A percentile compares a stretch with the other conserved stretches of the same genome.
Conservation (phyloP, 192 early-diverging fungal genomes). For the Backusella parvicylindrica region DNA sequence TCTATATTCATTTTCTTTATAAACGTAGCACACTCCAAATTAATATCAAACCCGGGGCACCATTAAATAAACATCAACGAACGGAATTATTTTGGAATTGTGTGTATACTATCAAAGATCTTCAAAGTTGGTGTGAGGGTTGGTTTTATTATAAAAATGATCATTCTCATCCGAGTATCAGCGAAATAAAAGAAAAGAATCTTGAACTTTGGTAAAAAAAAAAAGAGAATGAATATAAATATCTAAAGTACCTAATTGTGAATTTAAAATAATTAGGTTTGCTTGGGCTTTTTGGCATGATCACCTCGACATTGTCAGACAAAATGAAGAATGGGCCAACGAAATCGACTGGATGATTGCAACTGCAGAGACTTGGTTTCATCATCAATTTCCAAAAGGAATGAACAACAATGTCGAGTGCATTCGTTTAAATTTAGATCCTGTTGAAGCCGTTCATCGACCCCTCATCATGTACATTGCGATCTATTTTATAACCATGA, state of each 20-base stretch:
- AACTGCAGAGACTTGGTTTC: constrained; percentile 30
- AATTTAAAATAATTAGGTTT: constrained; percentile 38
- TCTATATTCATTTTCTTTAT: constrained; percentile 30
- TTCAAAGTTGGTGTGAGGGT: constrained; percentile 26
- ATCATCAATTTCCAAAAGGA: constrained; percentile 38
- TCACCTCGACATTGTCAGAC: constrained; percentile 32
- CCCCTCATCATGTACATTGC: constrained; percentile 53
- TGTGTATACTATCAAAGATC: constrained; percentile 24
- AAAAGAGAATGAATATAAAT: not conserved
- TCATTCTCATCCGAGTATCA: constrained; percentile 19
- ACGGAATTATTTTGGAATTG: constrained; percentile 23
- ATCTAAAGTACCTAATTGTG: not conserved
- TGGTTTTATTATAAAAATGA: constrained; percentile 33
- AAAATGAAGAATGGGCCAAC: constrained; percentile 23
- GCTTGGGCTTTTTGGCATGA: constrained; percentile 52
- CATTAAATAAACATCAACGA: constrained; percentile 15
- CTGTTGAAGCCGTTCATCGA: constrained; percentile 51
- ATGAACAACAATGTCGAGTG: constrained; percentile 47
- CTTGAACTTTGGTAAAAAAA: constrained; percentile 24
- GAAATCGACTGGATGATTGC: constrained; percentile 43
- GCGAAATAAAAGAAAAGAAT: constrained; percentile 27
- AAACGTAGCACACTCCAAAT: constrained; percentile 15
- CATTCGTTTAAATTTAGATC: constrained; percentile 54
- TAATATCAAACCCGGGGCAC: not conserved
- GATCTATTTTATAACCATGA: constrained; percentile 21